phyloP scores from a whole-genome alignment of 2,329 filamentous ascomycete genomes.

The Aspergillus aculeatinus region DNA sequence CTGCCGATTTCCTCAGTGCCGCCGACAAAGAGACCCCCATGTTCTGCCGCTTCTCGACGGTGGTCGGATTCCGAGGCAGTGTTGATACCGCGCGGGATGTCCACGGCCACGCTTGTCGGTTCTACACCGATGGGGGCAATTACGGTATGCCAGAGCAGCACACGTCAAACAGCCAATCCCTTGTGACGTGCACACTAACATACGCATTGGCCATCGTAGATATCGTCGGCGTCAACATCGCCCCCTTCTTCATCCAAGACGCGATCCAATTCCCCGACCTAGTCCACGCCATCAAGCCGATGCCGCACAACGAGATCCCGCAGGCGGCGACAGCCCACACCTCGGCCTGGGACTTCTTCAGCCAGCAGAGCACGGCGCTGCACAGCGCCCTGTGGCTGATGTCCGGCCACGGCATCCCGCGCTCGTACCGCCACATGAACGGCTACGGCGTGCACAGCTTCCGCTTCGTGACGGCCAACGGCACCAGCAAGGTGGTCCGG shows the following conservation, averaged over 20 bases:
- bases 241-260: conserved; percentile 46
- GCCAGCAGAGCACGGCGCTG: conserved; percentile 41
- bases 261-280: conserved; percentile 45
- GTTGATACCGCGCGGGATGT: conserved; percentile 70
- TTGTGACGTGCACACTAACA: no score
- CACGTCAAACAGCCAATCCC: no score
- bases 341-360: conserved; percentile 54
- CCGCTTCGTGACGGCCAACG: conserved; percentile 37
- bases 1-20: conserved; percentile 60
- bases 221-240: conserved; percentile 40
- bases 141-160: conserved; percentile 36
- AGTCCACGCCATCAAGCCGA: conserved; percentile 43
- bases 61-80: conserved; percentile 66
- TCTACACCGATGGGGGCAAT: conserved; percentile 73
- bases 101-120: conserved; percentile 67
- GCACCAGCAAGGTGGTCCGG: conserved; percentile 38
- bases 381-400: conserved; percentile 49
- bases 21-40: conserved; percentile 61
- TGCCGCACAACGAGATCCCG: conserved; percentile 41
- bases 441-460: conserved; percentile 42
- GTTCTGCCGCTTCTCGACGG: conserved; percentile 73
- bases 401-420: conserved; percentile 41
- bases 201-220: no score
- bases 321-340: conserved; percentile 50
- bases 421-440: conserved; percentile 39